Conservation (phyloP, 2,329 filamentous ascomycete genomes). For the Aspergillus pseudonomiae region DNA sequence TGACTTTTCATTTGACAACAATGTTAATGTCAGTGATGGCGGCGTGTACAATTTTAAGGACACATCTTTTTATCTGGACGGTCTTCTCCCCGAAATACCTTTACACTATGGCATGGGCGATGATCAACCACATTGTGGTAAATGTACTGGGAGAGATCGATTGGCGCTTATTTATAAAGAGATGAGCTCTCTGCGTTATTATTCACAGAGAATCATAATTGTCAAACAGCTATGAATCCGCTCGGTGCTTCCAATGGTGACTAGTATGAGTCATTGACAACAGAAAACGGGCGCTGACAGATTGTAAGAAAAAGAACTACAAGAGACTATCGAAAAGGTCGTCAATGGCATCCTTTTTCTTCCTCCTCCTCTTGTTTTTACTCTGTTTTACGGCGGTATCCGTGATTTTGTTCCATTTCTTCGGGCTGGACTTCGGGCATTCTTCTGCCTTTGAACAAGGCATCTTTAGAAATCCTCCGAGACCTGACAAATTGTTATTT, state of each 20-base stretch:
- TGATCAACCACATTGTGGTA: slow-evolving; percentile 76
- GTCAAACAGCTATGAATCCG: neutral
- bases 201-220: neutral
- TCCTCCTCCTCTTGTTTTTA: slow-evolving; percentile 55
- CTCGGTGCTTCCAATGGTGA: neutral
- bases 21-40: slow-evolving; percentile 78
- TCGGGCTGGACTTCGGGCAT: neutral
- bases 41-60: slow-evolving; percentile 79
- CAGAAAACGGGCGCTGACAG: neutral
- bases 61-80: slow-evolving; percentile 97
- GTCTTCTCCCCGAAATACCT: slow-evolving; percentile 97
- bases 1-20: slow-evolving; percentile 71
- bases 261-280: neutral
- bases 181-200: neutral
- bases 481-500: slow-evolving; percentile 7
- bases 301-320: slow-evolving; percentile 13
- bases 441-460: neutral
- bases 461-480: neutral
- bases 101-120: slow-evolving; percentile 85
- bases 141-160: slow-evolving; percentile 63
- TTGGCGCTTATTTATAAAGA: slow-evolving; percentile 13
- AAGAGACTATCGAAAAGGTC: slow-evolving; percentile 68
- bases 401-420: neutral
- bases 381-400: slow-evolving; percentile 5
- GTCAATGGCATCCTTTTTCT: slow-evolving; percentile 66